Percentiles rank a stretch among this genome's conserved stretches.
phyloP scores from a whole-genome alignment of 352 stramenopile genomes.

The Halophytophthora batemanensis region DNA sequence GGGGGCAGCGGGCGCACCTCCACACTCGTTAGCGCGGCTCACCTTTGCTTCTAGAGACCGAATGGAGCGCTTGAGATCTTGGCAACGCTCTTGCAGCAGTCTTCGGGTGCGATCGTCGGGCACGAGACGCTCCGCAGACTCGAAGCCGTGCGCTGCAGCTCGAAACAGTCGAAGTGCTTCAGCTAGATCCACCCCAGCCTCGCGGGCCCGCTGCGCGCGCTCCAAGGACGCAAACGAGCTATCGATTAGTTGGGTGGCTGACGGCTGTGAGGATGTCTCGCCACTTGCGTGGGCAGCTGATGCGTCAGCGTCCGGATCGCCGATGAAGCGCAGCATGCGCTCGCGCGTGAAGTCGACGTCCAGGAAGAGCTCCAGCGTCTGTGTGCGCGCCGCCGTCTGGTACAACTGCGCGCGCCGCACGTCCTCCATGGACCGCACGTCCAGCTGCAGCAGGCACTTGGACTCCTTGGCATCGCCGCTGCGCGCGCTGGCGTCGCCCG shows the following conservation, averaged over 20 bases:
- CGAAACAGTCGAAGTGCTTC: slow-evolving; percentile 29
- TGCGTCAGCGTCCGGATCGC: background rate
- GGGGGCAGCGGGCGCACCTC: background rate
- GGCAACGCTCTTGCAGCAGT: slow-evolving; percentile 26
- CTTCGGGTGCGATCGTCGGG: slow-evolving; percentile 35
- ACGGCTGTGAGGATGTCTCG: background rate
- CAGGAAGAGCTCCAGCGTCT: slow-evolving; percentile 39
- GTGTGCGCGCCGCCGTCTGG: slow-evolving; percentile 37
- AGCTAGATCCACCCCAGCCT: background rate
- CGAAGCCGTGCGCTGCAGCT: slow-evolving; percentile 31
- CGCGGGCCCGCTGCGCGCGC: slow-evolving; percentile 22
- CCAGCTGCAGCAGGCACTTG: slow-evolving; percentile 32
- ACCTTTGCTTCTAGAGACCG: slow-evolving; percentile 8
- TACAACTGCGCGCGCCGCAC: slow-evolving; percentile 35
- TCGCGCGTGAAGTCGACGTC: slow-evolving; percentile 25
- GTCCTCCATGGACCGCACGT: slow-evolving; percentile 40
- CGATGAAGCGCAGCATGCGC: slow-evolving; percentile 16
- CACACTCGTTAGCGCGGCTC: background rate
- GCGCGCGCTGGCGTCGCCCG: slow-evolving; percentile 11
- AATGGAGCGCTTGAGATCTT: slow-evolving; percentile 36
- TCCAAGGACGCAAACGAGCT: slow-evolving; percentile 37
- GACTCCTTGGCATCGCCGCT: slow-evolving; percentile 22
- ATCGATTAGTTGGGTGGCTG: slow-evolving; percentile 28
- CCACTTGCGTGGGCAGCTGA: slow-evolving; percentile 3
- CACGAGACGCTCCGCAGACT: slow-evolving; percentile 27